A percentile compares a stretch with the other conserved stretches of the same genome.
These are phyloP conservation scores for Microdochium paspali DNA, from an alignment of 2,329 filamentous ascomycete genomes.

Conservation along the genomic window DNA sequence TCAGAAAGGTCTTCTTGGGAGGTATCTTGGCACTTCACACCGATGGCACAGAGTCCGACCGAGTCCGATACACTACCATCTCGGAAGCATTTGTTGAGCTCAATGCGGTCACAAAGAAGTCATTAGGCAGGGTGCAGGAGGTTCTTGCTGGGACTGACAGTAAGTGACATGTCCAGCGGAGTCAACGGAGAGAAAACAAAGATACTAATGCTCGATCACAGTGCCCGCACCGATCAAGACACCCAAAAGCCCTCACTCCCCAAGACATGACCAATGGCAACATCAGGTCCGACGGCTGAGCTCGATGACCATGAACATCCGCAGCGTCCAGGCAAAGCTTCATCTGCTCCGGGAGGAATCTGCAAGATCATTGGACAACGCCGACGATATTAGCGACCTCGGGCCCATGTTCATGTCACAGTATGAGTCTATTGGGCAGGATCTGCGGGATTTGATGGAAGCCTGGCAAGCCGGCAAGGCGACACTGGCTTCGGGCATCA, in stretches of 20 bases:
- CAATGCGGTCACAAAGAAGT: slow-evolving; percentile 49
- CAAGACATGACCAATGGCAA: slow-evolving; percentile 74
- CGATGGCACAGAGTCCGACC: slow-evolving; percentile 67
- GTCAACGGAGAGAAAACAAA: background rate
- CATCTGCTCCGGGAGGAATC: slow-evolving; percentile 87
- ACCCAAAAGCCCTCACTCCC: slow-evolving; percentile 53
- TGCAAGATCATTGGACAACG: slow-evolving; percentile 66
- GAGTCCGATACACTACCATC: slow-evolving; percentile 68
- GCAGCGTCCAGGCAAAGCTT: slow-evolving; percentile 88
- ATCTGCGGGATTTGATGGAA: slow-evolving; percentile 69
- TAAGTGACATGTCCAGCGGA: slow-evolving; percentile 31
- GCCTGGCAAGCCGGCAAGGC: slow-evolving; percentile 84
- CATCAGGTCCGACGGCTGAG: slow-evolving; percentile 83
- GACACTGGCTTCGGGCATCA: slow-evolving; percentile 72
- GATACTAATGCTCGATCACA: slow-evolving; percentile 6
- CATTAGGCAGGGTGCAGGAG: slow-evolving; percentile 55
- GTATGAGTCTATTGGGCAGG: slow-evolving; percentile 88
- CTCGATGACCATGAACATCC: slow-evolving; percentile 80
- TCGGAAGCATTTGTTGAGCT: slow-evolving; percentile 64
- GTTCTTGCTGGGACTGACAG: slow-evolving; percentile 74
- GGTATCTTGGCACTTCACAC: slow-evolving; percentile 82
- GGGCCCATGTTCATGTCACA: slow-evolving; percentile 74
- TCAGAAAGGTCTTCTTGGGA: slow-evolving; percentile 80
- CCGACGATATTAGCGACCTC: slow-evolving; percentile 63
- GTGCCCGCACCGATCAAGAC: slow-evolving; percentile 40